Percentiles rank a stretch among this genome's conserved stretches.
These are phyloP conservation scores for Medicago lupulina DNA, from an alignment of 306 rosid genomes.

Conservation along the genomic window DNA sequence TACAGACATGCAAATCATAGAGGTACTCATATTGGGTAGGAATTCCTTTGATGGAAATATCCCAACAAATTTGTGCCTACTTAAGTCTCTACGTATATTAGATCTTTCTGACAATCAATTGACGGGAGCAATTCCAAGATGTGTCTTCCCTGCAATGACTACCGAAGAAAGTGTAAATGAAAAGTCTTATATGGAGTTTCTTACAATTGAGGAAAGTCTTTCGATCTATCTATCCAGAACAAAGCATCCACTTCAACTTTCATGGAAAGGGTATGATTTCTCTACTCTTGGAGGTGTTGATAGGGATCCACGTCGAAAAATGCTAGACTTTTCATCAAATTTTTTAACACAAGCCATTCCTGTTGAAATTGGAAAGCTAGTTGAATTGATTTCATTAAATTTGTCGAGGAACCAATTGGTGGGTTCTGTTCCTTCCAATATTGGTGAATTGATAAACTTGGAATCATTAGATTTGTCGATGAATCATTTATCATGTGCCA, in stretches of 20 bases:
- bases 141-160: conserved; percentile 35
- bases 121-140: conserved; percentile 38
- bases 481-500: conserved; percentile 44
- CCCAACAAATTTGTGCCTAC: conserved; percentile 29
- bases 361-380: conserved; percentile 9
- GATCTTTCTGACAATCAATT: conserved; percentile 37
- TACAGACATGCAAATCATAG: background rate
- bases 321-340: conserved; percentile 51
- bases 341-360: conserved; percentile 40
- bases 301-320: too few species aligned
- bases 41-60: conserved; percentile 30
- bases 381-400: background rate
- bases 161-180: background rate
- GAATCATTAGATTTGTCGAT: conserved; percentile 42
- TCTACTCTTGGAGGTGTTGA: too few species aligned
- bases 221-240: background rate
- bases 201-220: background rate
- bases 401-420: conserved; percentile 36
- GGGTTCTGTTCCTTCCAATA: conserved; percentile 41
- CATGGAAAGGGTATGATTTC: too few species aligned
- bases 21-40: background rate
- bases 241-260: background rate
- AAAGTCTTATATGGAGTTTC: background rate
- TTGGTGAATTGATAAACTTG: conserved; percentile 20
- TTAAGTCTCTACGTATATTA: conserved; percentile 1